A percentile compares a stretch with the other conserved stretches of the same genome.
Conservation (phyloP, 2,329 filamentous ascomycete species). For the Teratosphaeria destructans region DNA sequence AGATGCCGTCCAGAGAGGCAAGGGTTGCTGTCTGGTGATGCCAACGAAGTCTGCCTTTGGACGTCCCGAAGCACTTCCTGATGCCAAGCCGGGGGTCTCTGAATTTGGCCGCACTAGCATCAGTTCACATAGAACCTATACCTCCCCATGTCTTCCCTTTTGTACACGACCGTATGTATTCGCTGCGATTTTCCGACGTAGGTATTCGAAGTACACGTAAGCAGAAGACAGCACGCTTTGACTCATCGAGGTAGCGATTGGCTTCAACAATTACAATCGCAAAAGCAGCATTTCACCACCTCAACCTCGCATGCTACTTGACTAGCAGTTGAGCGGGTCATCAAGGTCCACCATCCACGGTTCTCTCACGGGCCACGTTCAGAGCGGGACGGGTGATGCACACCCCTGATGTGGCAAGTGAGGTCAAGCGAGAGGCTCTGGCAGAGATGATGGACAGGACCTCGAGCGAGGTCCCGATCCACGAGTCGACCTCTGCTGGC, state of each 20-base stretch:
- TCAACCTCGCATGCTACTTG: background rate
- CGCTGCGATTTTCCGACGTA: background rate
- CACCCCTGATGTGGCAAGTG: background rate
- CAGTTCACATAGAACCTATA: background rate
- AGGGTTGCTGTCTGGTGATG: background rate
- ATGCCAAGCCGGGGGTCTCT: background rate
- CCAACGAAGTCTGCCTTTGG: background rate
- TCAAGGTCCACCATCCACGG: background rate
- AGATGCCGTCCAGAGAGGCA: background rate
- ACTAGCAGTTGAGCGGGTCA: background rate
- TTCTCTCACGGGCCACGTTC: background rate
- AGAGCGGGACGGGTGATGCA: background rate
- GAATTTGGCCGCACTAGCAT: background rate
- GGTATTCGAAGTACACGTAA: background rate
- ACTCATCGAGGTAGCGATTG: background rate
- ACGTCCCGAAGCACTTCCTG: background rate
- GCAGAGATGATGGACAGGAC: background rate
- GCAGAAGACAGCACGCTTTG: background rate
- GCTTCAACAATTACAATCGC: background rate
- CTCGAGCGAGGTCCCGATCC: background rate
- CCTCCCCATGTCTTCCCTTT: background rate
- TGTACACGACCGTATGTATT: background rate
- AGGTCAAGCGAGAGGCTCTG: background rate
- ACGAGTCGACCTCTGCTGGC: background rate
- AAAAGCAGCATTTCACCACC: background rate